Evolutionary conservation across 352 stramenopile genomes (phyloP).

Genomic region (Peronosclerospora sorghi): DNA sequence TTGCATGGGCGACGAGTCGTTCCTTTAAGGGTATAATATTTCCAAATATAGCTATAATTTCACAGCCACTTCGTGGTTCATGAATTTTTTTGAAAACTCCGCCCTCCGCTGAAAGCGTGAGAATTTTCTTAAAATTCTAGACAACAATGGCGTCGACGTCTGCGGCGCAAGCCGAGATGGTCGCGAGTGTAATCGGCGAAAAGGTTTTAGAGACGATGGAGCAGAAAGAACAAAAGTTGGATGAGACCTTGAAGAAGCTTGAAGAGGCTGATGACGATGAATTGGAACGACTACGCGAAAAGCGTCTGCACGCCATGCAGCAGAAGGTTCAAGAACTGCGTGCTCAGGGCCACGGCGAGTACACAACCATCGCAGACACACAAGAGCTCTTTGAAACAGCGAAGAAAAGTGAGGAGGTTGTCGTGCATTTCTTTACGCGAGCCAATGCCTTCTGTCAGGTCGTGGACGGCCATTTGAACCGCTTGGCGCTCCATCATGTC

Average conservation of each 20-base stretch:
- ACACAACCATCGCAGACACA: slow-evolving; percentile 84
- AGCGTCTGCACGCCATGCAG: slow-evolving; percentile 68
- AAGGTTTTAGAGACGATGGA: slow-evolving; percentile 83
- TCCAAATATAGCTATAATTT: too few species aligned
- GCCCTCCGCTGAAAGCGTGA: too few species aligned
- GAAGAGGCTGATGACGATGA: slow-evolving; percentile 84
- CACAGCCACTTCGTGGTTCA: too few species aligned
- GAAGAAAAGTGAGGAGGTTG: slow-evolving; percentile 85
- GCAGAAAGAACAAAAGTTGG: slow-evolving; percentile 73
- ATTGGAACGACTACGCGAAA: slow-evolving; percentile 79
- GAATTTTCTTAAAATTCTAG: slow-evolving; percentile 4
- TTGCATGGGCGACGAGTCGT: too few species aligned
- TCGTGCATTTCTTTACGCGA: slow-evolving; percentile 94
- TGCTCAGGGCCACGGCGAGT: slow-evolving; percentile 76
- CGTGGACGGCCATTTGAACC: slow-evolving; percentile 87
- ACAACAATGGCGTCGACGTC: slow-evolving; percentile 39
- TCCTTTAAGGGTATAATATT: too few species aligned
- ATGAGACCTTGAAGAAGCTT: slow-evolving; percentile 76
- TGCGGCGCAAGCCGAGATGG: slow-evolving; percentile 55
- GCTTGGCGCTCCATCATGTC: slow-evolving; percentile 85
- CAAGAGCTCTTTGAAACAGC: slow-evolving; percentile 93
- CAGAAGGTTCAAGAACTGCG: slow-evolving; percentile 66
- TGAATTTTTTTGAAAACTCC: too few species aligned
- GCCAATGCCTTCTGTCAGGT: slow-evolving; percentile 89
- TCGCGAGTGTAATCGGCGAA: slow-evolving; percentile 74